Percentiles rank a stretch among this genome's conserved stretches.
These are phyloP conservation scores for Nakazawaea ambrosiae DNA, from an alignment of 805 yeast species.

Conservation along the genomic window DNA sequence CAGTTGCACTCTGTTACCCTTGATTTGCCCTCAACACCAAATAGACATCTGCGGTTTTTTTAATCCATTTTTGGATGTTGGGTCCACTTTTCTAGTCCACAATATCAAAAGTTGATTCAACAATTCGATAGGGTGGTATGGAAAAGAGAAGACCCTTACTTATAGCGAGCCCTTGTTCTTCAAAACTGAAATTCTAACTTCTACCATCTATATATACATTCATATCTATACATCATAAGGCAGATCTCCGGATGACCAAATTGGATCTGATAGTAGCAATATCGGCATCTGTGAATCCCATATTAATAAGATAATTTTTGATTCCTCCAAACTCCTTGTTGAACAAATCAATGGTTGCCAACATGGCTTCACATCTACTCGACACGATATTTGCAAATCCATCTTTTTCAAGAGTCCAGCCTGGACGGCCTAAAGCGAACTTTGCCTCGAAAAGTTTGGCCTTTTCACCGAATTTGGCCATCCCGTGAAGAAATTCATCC, in stretches of 20 bases:
- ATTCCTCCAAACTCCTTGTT: slow-evolving; percentile 48
- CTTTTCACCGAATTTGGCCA: slow-evolving; percentile 15
- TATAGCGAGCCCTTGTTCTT: too few relatives aligned
- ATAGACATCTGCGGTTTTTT: too few relatives aligned
- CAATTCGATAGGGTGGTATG: too few relatives aligned
- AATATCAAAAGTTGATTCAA: too few relatives aligned
- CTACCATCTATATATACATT: too few relatives aligned
- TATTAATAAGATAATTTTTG: slow-evolving; percentile 35
- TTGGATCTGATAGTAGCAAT: slow-evolving; percentile 28
- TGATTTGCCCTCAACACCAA: too few relatives aligned
- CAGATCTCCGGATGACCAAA: slow-evolving; percentile 14
- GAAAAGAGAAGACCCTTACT: too few relatives aligned
- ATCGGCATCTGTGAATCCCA: slow-evolving; percentile 41
- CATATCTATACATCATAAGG: not conserved
- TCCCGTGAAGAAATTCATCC: slow-evolving; percentile 23
- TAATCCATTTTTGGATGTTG: too few relatives aligned
- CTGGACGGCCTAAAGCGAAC: slow-evolving; percentile 30
- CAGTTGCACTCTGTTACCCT: too few relatives aligned
- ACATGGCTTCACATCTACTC: slow-evolving; percentile 65
- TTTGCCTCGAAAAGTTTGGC: slow-evolving; percentile 15
- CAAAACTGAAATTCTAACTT: too few relatives aligned
- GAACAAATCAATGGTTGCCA: slow-evolving; percentile 50
- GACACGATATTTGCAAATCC: slow-evolving; percentile 57
- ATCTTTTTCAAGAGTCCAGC: slow-evolving; percentile 36
- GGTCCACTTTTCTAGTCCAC: too few relatives aligned